Conservation (phyloP, 2,329 filamentous ascomycete genomes). For the Arthrobotrys megalospora region DNA sequence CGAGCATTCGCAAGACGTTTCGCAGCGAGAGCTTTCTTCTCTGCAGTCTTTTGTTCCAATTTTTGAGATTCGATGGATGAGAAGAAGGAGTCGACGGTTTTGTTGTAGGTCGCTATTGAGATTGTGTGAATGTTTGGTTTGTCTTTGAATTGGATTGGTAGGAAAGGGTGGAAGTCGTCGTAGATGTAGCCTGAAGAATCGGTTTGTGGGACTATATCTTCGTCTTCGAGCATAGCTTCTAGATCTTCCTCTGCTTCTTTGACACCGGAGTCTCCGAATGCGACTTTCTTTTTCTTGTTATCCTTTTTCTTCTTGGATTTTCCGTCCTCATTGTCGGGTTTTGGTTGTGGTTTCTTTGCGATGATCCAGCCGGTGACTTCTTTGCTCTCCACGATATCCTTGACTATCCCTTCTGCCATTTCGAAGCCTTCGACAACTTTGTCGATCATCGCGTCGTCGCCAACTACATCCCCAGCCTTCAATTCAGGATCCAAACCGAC, state of each 20-base stretch:
- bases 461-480: conserved; percentile 79
- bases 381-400: conserved; percentile 76
- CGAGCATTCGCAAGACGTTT: conserved; percentile 87
- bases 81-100: conserved; percentile 95
- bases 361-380: conserved; percentile 88
- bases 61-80: conserved; percentile 96
- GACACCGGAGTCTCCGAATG: conserved; percentile 61
- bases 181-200: conserved; percentile 75
- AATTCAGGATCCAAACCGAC: conserved; percentile 78
- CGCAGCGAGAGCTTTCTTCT: conserved; percentile 85
- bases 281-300: conserved; percentile 63
- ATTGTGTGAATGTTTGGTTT: conserved; percentile 78
- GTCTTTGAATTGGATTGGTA: conserved; percentile 82
- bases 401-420: conserved; percentile 79
- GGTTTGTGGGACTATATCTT: conserved; percentile 66
- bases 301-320: conserved; percentile 55
- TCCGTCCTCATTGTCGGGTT: conserved; percentile 64
- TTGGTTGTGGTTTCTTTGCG: conserved; percentile 74
- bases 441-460: conserved; percentile 76
- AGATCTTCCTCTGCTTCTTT: conserved; percentile 66
- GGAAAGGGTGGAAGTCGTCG: conserved; percentile 95
- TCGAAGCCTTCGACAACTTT: conserved; percentile 78
- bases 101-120: conserved; percentile 88
- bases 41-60: conserved; percentile 84
- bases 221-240: conserved; percentile 64